Percentiles rank a stretch among this genome's conserved stretches.
phyloP scores from a whole-genome alignment of 352 stramenopile genomes.

The Globisporangium viniferum region DNA sequence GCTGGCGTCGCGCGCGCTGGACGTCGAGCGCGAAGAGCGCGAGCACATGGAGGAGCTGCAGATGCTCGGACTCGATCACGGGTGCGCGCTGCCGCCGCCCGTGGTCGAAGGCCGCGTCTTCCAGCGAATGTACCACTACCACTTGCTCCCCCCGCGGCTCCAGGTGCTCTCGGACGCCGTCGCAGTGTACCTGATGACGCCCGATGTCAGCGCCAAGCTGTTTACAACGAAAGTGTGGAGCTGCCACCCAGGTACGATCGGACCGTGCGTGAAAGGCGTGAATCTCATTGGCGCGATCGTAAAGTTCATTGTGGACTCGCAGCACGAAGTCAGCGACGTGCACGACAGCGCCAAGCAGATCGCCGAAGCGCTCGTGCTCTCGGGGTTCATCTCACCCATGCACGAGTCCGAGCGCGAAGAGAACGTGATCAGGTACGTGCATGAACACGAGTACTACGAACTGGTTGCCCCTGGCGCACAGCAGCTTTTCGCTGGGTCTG shows the following conservation, averaged over 20 bases:
- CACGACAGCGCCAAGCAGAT: conserved; percentile 24
- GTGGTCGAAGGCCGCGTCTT: conserved; percentile 30
- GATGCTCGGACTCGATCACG: conserved; percentile 6
- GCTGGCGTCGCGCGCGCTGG: conserved; percentile 28
- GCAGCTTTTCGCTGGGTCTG: neutral
- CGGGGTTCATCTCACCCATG: conserved; percentile 30
- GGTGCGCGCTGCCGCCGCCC: neutral
- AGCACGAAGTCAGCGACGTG: conserved; percentile 22
- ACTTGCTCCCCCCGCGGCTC: conserved; percentile 14
- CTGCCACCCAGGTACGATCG: conserved; percentile 4
- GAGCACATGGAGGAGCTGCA: conserved; percentile 23
- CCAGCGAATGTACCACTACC: conserved; percentile 24
- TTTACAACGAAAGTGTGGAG: conserved; percentile 17
- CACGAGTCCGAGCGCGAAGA: conserved; percentile 19
- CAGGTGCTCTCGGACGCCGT: conserved; percentile 16
- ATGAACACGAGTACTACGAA: conserved; percentile 39
- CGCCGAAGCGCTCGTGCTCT: conserved; percentile 28
- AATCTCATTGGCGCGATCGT: conserved; percentile 32
- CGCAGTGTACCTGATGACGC: conserved; percentile 12
- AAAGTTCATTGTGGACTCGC: conserved; percentile 20
- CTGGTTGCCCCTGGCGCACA: conserved; percentile 39
- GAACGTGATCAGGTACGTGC: conserved; percentile 23
- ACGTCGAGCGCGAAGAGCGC: conserved; percentile 26
- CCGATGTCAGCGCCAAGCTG: conserved; percentile 11
- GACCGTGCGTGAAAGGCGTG: conserved; percentile 35